Conservation (phyloP, 345 rosid species). For the Rhodomyrtus tomentosa region DNA sequence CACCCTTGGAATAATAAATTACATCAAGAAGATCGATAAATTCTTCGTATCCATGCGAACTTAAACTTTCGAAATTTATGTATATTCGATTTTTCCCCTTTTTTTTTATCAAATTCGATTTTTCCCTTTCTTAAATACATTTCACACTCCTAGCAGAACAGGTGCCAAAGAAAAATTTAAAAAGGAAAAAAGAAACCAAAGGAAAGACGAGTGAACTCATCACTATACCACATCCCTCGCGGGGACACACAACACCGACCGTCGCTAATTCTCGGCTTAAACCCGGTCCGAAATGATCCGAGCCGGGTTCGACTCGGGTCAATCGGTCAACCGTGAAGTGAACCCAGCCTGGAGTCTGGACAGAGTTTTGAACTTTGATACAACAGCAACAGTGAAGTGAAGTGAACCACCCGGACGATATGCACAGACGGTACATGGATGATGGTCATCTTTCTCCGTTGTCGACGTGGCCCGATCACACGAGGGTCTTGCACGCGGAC, state of each 20-base stretch:
- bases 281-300: background rate
- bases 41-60: background rate
- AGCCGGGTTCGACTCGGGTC: background rate
- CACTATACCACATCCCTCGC: too few relatives aligned
- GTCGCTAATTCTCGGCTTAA: background rate
- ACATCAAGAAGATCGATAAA: too few relatives aligned
- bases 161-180: too few relatives aligned
- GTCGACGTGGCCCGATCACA: background rate
- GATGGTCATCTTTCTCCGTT: background rate
- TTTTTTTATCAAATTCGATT: too few relatives aligned
- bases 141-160: background rate
- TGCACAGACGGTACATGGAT: background rate
- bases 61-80: background rate
- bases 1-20: too few relatives aligned
- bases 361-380: background rate
- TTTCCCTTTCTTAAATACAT: too few relatives aligned
- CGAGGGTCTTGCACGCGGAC: slow-evolving; percentile 5
- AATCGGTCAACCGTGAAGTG: background rate
- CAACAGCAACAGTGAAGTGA: background rate
- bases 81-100: too few relatives aligned
- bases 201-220: too few relatives aligned
- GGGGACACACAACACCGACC: background rate
- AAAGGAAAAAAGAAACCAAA: background rate
- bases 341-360: background rate
- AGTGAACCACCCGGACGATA: background rate